These are phyloP conservation scores for Prunus fruticosa DNA, from an alignment of 306 rosid species.

Conservation along the genomic window DNA sequence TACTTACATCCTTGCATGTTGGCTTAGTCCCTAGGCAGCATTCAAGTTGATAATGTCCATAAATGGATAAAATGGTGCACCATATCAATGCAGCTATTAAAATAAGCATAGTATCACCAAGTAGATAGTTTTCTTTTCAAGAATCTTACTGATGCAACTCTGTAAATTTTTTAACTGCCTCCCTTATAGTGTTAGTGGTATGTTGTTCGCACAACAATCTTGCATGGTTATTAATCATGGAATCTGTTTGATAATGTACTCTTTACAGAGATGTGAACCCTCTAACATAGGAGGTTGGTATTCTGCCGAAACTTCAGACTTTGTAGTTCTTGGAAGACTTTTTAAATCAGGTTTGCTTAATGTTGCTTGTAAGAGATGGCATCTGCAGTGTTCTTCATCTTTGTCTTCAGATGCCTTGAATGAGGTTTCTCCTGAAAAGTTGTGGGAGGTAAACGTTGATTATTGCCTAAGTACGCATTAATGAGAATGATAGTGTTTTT, in stretches of 20 bases:
- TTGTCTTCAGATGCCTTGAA: conserved; percentile 40
- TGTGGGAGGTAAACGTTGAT: conserved; percentile 88
- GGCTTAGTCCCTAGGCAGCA: background rate
- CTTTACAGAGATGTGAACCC: conserved; percentile 62
- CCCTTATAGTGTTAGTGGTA: background rate
- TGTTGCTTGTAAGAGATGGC: conserved; percentile 48
- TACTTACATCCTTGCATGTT: background rate
- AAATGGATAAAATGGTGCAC: background rate
- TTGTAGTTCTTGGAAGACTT: conserved; percentile 42
- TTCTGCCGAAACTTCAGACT: conserved; percentile 46
- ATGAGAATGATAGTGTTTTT: conserved; percentile 19
- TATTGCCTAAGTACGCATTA: conserved; percentile 27
- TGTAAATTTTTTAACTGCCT: background rate
- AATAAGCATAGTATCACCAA: background rate
- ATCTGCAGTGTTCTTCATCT: conserved; percentile 51
- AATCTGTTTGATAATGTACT: conserved; percentile 18
- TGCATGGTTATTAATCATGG: conserved; percentile 18
- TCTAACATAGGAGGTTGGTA: conserved; percentile 44
- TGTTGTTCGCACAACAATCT: conserved; percentile 11
- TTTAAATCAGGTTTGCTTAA: conserved; percentile 48
- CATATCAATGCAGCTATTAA: background rate
- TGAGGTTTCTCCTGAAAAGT: conserved; percentile 68
- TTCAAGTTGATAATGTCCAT: background rate
- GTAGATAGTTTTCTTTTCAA: background rate
- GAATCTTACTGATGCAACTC: background rate